A percentile compares a stretch with the other conserved stretches of the same genome.
Evolutionary conservation across 2,329 filamentous ascomycete species (phyloP).

Genomic region (Paecilomyces sp.): DNA sequence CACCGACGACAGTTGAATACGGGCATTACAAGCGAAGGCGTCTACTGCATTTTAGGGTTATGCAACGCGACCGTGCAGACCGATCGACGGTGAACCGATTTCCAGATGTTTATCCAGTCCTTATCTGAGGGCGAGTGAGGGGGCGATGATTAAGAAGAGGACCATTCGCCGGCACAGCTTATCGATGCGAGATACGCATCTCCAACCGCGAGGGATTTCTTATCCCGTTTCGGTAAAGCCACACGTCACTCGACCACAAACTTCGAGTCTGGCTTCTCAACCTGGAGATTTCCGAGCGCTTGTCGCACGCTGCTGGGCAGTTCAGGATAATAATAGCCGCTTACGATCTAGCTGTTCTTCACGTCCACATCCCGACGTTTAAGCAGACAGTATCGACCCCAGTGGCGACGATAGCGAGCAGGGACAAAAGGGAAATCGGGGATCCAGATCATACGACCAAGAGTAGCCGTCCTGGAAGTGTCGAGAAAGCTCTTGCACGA

Average conservation of each 20-base stretch:
- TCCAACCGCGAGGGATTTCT: slow-evolving; percentile 22
- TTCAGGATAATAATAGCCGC: background rate
- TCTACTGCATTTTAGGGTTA: background rate
- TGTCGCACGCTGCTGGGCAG: background rate
- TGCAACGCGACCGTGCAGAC: background rate
- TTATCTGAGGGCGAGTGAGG: background rate
- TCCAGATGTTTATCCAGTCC: background rate
- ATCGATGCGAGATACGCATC: slow-evolving; percentile 7
- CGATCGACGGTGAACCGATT: background rate
- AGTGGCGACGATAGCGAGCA: slow-evolving; percentile 62
- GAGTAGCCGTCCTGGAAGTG: slow-evolving; percentile 60
- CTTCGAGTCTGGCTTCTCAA: background rate
- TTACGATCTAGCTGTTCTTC: background rate
- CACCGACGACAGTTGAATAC: background rate
- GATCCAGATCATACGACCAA: slow-evolving; percentile 76
- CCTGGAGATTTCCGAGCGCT: background rate
- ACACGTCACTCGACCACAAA: background rate
- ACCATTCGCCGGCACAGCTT: background rate
- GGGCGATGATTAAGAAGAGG: background rate
- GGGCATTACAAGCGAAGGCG: background rate
- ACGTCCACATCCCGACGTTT: slow-evolving; percentile 41
- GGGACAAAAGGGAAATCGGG: slow-evolving; percentile 67
- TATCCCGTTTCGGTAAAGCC: slow-evolving; percentile 28
- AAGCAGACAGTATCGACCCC: slow-evolving; percentile 84
- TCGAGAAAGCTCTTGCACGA: slow-evolving; percentile 77